phyloP scores from a whole-genome alignment of 257 asterid genomes.

The Euphrasia confusa region DNA sequence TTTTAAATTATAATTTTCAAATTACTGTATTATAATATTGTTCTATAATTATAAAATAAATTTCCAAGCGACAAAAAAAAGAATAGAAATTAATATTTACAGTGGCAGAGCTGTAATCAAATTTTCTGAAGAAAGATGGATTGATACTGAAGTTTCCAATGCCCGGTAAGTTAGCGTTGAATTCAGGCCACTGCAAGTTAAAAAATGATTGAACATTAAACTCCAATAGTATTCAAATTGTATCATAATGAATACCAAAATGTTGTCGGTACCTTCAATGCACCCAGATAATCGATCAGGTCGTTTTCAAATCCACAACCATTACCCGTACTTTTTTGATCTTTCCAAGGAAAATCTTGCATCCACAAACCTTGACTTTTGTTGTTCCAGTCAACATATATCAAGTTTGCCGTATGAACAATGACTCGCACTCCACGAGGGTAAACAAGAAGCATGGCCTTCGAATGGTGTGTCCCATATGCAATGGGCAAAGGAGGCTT shows the following conservation, averaged over 20 bases:
- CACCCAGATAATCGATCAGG: slow-evolving; percentile 66
- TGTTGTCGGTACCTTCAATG: slow-evolving; percentile 58
- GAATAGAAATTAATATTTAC: slow-evolving; percentile 33
- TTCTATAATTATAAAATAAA: slow-evolving; percentile 1
- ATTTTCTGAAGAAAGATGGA: slow-evolving; percentile 74
- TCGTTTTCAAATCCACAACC: slow-evolving; percentile 79
- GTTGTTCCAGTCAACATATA: slow-evolving; percentile 93
- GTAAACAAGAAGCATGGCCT: slow-evolving; percentile 94
- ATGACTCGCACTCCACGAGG: slow-evolving; percentile 85
- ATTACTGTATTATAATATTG: neutral
- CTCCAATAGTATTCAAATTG: slow-evolving; percentile 1
- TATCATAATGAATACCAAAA: slow-evolving; percentile 7
- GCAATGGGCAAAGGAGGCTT: slow-evolving; percentile 96
- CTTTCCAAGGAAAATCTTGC: slow-evolving; percentile 99
- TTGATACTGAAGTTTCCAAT: slow-evolving; percentile 67
- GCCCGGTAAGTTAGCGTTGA: slow-evolving; percentile 55
- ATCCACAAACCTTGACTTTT: slow-evolving; percentile 97
- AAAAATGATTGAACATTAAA: slow-evolving; percentile 8
- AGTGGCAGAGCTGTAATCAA: slow-evolving; percentile 81
- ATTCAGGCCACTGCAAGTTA: slow-evolving; percentile 86
- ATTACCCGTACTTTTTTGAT: slow-evolving; percentile 39
- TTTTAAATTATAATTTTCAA: slow-evolving; percentile 6
- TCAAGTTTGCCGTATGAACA: slow-evolving; percentile 90
- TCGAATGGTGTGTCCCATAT: slow-evolving; percentile 97
- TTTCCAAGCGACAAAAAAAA: neutral